Base-by-base conservation (phyloP, 768 basidiomycete species). In the Russula emetica region DNA sequence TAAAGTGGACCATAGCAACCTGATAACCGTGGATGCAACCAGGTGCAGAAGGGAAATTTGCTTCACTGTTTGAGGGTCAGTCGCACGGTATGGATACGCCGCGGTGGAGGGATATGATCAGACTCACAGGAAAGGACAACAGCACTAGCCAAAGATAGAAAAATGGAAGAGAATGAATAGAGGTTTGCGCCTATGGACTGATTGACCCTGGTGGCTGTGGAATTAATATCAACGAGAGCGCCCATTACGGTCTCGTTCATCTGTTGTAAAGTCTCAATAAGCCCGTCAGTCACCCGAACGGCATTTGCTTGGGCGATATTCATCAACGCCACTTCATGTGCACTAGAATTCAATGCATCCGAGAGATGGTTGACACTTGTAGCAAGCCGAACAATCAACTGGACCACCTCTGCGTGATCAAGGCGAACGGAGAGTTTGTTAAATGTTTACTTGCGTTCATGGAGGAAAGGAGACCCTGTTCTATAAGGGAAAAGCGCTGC, bases 151-250 rank as follows among this genome's bases (percentile, higher is more conserved):
- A 55, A 30, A 8, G 64, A 61, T 24, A 56, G 22, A 11, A 60
- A 22, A 45, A 18, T 40, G n/a, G 59, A 28, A 47, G 51, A 61
- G n/a, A 52, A 36, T 45, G 50, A 45, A 40, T 56, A 30, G 14
- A 40, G 44, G 38, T 49, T 32, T n/a, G 24, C n/a, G 4, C 55
- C 61, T 40, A 67, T 54, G 7, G 59, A 38, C 9, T 51, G 36
- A 47, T 59, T 68, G 30, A 68, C 55, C 52, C 44, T 62, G 38
- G 52, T 22, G 10, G 64, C 64, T 34, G 64, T 61, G 3, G 38
- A 44, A 42, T 67, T 58, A 24, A 68, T 59, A 26, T 67, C 61
- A 44, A 36, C 28, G 26, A 62, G 61, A 3, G 67, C 60, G n/a
- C 16, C 42, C 52, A 60, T 45, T 5, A 52, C 55, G 16, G 59